A percentile compares a stretch with the other conserved stretches of the same genome.
Evolutionary conservation across 345 rosid genomes (phyloP).

Genomic region (Physaria fendleri): DNA sequence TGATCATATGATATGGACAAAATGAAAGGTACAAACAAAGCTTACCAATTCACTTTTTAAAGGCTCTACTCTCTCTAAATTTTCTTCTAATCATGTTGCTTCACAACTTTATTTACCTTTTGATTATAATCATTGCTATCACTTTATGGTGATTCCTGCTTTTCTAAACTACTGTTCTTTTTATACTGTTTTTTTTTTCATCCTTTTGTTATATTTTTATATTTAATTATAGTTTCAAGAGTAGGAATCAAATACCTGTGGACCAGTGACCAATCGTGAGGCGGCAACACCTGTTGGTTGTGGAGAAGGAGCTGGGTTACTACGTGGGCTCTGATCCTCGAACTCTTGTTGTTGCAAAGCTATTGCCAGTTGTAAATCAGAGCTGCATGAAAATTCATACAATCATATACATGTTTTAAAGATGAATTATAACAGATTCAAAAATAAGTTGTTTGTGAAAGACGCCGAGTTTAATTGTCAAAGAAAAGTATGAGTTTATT

Average conservation of each 20-base stretch:
- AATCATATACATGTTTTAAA: background rate
- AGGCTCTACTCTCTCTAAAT: background rate
- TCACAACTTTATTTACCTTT: background rate
- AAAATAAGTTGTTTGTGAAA: background rate
- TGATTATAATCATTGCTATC: background rate
- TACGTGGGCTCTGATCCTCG: constrained; percentile 67
- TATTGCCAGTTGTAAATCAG: constrained; percentile 94
- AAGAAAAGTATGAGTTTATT: constrained; percentile 5
- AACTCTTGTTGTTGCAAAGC: constrained; percentile 97
- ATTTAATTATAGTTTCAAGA: background rate
- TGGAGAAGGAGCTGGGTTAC: constrained; percentile 45
- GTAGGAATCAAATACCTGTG: constrained; percentile 46
- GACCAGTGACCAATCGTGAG: constrained; percentile 78
- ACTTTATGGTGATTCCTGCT: background rate
- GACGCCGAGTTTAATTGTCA: background rate
- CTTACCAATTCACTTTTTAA: background rate
- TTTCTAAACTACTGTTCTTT: background rate
- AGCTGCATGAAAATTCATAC: constrained; percentile 37
- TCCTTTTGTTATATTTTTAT: too few relatives aligned
- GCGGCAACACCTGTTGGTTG: constrained; percentile 43
- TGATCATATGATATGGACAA: background rate
- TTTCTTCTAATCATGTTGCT: background rate
- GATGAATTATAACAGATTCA: background rate
- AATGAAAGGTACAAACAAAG: background rate
- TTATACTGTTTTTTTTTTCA: too few relatives aligned